A percentile compares a stretch with the other conserved stretches of the same genome.
phyloP scores from a whole-genome alignment of 2,329 filamentous ascomycete species.

The Ceratocystis albifundus region DNA sequence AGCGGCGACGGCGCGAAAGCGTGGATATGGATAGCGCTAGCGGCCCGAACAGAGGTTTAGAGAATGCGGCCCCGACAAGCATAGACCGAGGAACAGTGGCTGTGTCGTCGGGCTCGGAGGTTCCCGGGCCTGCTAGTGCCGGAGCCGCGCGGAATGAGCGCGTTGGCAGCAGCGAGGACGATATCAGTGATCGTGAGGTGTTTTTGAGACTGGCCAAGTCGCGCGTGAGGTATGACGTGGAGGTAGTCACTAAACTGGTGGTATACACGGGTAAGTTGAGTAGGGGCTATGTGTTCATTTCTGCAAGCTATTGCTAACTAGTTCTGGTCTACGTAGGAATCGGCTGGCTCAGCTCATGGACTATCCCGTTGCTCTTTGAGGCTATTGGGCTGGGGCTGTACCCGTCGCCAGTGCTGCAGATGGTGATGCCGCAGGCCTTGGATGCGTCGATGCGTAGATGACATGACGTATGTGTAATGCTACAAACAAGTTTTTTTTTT shows the following conservation, averaged over 20 bases:
- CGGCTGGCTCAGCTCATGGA: conserved; percentile 65
- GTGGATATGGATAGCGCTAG: conserved; percentile 41
- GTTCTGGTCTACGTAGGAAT: conserved; percentile 47
- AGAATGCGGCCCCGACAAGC: conserved; percentile 1
- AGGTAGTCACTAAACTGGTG: conserved; percentile 91
- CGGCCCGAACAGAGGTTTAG: conserved; percentile 31
- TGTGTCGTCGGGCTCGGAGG: conserved; percentile 5
- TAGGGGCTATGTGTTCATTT: conserved; percentile 6
- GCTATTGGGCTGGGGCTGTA: conserved; percentile 40
- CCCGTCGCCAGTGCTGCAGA: conserved; percentile 13
- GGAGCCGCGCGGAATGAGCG: conserved; percentile 30
- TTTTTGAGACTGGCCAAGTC: conserved; percentile 76
- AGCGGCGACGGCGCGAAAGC: conserved; percentile 48
- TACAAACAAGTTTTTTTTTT: conserved; percentile 3
- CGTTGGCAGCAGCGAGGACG: conserved; percentile 31
- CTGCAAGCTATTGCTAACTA: neutral
- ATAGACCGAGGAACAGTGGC: neutral
- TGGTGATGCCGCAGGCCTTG: neutral
- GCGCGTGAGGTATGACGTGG: conserved; percentile 91
- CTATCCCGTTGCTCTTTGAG: conserved; percentile 63
- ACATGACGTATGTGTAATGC: neutral
- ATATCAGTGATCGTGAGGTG: conserved; percentile 61
- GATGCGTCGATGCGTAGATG: conserved; percentile 6
- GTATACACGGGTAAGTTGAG: conserved; percentile 68
- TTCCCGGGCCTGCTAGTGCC: conserved; percentile 5